Conservation (phyloP, 495 filamentous ascomycete genomes). For the Talaromyces wortmannii region DNA sequence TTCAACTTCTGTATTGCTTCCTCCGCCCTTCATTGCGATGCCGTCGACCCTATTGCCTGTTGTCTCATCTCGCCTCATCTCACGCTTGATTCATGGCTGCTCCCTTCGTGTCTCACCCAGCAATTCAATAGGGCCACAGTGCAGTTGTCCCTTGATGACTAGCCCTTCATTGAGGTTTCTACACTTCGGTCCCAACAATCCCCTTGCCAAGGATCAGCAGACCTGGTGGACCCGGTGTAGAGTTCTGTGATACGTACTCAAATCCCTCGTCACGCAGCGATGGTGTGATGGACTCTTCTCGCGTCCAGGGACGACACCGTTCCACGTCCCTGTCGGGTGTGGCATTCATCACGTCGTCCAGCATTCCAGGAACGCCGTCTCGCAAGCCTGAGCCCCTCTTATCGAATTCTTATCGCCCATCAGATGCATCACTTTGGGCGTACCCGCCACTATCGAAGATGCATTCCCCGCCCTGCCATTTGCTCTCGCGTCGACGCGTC, state of each 20-base stretch:
- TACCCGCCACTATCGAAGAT: slow-evolving; percentile 1
- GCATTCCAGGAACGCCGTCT: not conserved
- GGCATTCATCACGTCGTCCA: not conserved
- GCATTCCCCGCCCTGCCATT: slow-evolving; percentile 3
- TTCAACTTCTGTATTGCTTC: no score
- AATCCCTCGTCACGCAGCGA: no score
- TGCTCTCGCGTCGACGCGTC: not conserved
- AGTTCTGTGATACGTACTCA: no score
- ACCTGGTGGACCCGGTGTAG: no score
- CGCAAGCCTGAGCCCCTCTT: not conserved
- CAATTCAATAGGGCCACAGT: not conserved
- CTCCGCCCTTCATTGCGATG: no score
- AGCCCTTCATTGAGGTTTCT: not conserved
- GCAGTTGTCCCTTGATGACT: not conserved
- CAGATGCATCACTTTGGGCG: not conserved
- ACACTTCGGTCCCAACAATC: not conserved
- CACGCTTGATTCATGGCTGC: not conserved
- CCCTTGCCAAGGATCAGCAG: not conserved
- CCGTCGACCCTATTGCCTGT: not conserved
- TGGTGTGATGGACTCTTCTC: not conserved
- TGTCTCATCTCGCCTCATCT: not conserved
- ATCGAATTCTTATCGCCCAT: not conserved
- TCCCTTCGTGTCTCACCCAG: not conserved
- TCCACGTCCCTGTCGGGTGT: not conserved
- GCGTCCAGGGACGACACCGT: not conserved